phyloP scores from a whole-genome alignment of 768 basidiomycete genomes.

The Mrakia gelida region DNA sequence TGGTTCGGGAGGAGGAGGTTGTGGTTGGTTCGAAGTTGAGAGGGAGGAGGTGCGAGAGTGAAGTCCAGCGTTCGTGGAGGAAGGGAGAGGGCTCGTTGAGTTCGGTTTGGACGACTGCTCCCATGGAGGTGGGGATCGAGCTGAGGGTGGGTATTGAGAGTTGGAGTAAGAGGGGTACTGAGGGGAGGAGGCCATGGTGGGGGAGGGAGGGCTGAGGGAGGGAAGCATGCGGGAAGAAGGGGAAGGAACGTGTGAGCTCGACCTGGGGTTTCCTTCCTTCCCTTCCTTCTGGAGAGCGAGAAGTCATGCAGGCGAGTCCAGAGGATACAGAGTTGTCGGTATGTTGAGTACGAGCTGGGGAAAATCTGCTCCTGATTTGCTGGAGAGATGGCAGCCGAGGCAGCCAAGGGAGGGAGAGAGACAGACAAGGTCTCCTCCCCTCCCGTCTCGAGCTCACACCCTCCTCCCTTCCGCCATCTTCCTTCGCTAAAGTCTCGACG shows the following conservation, averaged over 20 bases:
- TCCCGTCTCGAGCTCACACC: no score
- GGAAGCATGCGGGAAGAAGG: neutral
- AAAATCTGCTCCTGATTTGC: no score
- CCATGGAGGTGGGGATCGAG: neutral
- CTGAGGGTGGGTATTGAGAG: neutral
- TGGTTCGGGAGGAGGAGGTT: no score
- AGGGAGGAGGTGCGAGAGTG: neutral
- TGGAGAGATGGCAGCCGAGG: no score
- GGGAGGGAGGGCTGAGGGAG: neutral
- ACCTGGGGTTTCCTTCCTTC: neutral
- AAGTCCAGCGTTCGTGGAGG: neutral
- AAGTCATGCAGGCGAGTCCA: no score
- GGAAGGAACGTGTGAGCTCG: neutral
- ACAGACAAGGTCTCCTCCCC: no score
- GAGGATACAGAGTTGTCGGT: no score
- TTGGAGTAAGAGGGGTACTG: neutral
- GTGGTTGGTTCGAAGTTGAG: neutral
- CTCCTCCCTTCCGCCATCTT: no score
- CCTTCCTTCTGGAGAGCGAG: no score
- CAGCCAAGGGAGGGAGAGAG: no score
- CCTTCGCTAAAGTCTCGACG: no score
- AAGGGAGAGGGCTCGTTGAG: neutral
- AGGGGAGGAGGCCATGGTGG: neutral
- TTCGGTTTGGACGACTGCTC: neutral
- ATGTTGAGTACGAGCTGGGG: no score